Conservation (phyloP, 2,329 filamentous ascomycete species). For the Colletotrichum tropicale region DNA sequence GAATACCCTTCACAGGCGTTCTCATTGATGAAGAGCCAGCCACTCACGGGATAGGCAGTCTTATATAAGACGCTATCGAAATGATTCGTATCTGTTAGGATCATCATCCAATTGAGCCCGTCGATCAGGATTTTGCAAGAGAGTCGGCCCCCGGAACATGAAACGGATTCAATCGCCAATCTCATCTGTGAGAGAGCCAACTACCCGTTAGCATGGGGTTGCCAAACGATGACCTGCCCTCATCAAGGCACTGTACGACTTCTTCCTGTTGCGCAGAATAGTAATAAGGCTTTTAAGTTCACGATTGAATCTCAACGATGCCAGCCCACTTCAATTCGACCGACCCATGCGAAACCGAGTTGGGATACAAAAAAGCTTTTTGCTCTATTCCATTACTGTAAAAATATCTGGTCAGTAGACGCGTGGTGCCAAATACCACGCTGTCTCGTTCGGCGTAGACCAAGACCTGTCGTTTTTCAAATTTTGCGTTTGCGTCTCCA, state of each 20-base stretch:
- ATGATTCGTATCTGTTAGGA: background rate
- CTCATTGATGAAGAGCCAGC: background rate
- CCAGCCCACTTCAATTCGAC: background rate
- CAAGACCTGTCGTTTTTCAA: background rate
- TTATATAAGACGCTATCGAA: background rate
- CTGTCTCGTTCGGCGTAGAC: background rate
- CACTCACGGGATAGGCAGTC: background rate
- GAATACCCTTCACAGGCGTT: background rate
- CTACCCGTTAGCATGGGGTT: background rate
- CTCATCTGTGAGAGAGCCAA: background rate
- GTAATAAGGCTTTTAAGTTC: background rate
- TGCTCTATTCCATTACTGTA: conserved; percentile 14
- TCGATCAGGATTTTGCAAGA: background rate
- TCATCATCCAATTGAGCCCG: rapidly evolving
- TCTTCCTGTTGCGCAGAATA: background rate
- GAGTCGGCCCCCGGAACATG: background rate
- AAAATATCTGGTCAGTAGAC: conserved; percentile 1
- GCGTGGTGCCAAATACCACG: background rate
- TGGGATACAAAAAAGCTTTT: conserved; percentile 8
- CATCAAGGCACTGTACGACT: background rate
- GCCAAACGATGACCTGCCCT: background rate
- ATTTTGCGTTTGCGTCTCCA: background rate
- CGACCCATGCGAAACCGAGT: background rate
- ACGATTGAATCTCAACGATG: background rate
- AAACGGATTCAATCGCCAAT: background rate